A percentile compares a stretch with the other conserved stretches of the same genome.
Conservation (phyloP, 495 filamentous ascomycete genomes). For the Viridothelium virens region DNA sequence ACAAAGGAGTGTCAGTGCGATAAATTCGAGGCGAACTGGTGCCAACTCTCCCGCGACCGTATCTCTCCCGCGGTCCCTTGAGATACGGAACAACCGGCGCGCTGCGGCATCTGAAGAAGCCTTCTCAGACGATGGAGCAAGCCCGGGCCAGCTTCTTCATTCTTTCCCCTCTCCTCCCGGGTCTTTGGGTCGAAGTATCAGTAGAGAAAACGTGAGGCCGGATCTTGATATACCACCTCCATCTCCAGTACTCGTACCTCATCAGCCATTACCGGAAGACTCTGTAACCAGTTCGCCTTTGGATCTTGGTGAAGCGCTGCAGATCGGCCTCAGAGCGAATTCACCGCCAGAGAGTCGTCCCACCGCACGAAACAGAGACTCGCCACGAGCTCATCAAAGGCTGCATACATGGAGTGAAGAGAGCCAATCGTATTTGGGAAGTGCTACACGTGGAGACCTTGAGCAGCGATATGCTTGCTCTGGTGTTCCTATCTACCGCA, state of each 20-base stretch:
- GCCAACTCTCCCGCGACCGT: neutral
- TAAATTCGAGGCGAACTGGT: neutral
- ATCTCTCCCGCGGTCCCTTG: neutral
- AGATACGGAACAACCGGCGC: slow-evolving; percentile 1
- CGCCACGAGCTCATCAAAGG: neutral
- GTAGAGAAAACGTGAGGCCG: neutral
- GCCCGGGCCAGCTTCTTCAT: neutral
- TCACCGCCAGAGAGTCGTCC: neutral
- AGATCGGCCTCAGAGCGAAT: neutral
- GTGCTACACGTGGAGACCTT: neutral
- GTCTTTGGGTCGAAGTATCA: neutral
- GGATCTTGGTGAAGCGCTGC: neutral
- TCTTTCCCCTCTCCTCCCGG: neutral
- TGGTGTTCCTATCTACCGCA: slow-evolving; percentile 1
- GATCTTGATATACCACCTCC: neutral
- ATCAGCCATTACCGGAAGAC: neutral
- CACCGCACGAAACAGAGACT: neutral
- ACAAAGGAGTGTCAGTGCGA: neutral
- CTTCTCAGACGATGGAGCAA: neutral
- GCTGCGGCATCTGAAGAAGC: neutral
- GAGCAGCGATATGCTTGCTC: slow-evolving; percentile 7
- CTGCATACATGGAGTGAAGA: slow-evolving; percentile 3
- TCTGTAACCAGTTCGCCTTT: neutral
- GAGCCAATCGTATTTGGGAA: neutral
- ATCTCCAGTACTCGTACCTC: neutral